A percentile compares a stretch with the other conserved stretches of the same genome.
These are phyloP conservation scores for Fusarium sp. DNA, from an alignment of 2,329 filamentous ascomycete species.

Conservation along the genomic window DNA sequence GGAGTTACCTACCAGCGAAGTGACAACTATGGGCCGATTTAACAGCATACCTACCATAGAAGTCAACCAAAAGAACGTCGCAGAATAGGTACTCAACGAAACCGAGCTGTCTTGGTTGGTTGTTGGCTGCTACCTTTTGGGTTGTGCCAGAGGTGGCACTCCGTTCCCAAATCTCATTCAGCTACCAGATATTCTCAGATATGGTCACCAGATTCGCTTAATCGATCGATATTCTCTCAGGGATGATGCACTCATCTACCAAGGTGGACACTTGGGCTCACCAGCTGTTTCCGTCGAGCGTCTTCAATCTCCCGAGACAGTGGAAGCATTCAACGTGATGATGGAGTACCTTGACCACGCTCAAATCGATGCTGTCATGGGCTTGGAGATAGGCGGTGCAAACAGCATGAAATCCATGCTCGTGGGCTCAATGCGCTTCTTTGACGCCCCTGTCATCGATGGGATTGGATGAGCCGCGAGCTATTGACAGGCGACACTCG, in stretches of 20 bases:
- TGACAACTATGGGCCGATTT: fast-evolving
- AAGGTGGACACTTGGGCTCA: conserved; percentile 20
- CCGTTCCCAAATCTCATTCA: background rate
- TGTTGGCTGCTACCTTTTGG: background rate
- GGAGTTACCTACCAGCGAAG: background rate
- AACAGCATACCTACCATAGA: background rate
- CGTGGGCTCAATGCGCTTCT: background rate
- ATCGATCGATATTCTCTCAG: background rate
- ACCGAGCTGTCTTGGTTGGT: background rate
- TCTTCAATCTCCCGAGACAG: background rate
- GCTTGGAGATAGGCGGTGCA: conserved; percentile 27
- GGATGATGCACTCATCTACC: background rate
- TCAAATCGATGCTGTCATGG: conserved; percentile 11
- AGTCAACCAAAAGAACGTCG: fast-evolving
- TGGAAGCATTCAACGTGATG: background rate
- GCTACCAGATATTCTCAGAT: background rate
- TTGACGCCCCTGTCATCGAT: conserved; percentile 11
- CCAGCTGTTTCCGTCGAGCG: conserved; percentile 22
- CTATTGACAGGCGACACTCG: conserved; percentile 21
- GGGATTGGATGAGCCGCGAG: conserved; percentile 33
- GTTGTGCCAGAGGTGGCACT: background rate
- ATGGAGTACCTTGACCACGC: background rate
- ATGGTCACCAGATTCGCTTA: background rate
- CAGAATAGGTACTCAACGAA: background rate
- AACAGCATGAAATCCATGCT: conserved; percentile 21